Base-by-base conservation (phyloP, 1,284 basidiomycete species). In the Lignosus rhinocerotis region DNA sequence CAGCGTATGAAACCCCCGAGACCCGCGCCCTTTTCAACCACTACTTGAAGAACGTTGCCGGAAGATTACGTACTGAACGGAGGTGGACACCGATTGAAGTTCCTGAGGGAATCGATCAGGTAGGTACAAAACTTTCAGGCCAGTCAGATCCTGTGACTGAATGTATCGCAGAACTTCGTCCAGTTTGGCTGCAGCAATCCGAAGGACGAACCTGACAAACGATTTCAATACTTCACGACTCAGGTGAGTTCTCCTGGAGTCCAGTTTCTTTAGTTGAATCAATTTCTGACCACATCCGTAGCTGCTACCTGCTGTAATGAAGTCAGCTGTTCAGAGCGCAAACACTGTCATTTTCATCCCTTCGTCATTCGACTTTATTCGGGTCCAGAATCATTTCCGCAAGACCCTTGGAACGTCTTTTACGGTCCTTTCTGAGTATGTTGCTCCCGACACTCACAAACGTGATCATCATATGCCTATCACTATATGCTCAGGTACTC, bases 351-450 rank as follows among this genome's bases (percentile, higher is more conserved):
- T 99, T 66, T 92, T 98, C 67, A 80, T 99, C 10, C 95, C 97
- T 0, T 95, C 93, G 0, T 98, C 96, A 61, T 97, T 98, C 70
- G 97, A 99, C 76, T 99, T 97, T 74, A 92, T 98, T 53, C 85
- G 94, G 11, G 79, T 99, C 3, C 90, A 93, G 56, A 93, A 95
- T 64, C 80, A 93, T 72, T 88, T 99, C 72, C 83, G 87, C 53
- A 93, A 90, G 70, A 75, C 80, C 56, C 77, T 80, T 31, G 82
- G 85, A n/a, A 79, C 91, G 21, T 84, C 83, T 1, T 95, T 92
- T 68, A 78, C 91, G 1, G 85, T 94, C 12, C 85, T 99, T 48
- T 96, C 94, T 2, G 97, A 99, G 91, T 94, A 69, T 67, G 60
- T 50, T 3, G 30, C 6, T 5, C 33, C 45, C n/a, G 3, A 39